These are phyloP conservation scores for Rhododendron griersonianum DNA, from an alignment of 148 eudicot species.

Conservation along the genomic window DNA sequence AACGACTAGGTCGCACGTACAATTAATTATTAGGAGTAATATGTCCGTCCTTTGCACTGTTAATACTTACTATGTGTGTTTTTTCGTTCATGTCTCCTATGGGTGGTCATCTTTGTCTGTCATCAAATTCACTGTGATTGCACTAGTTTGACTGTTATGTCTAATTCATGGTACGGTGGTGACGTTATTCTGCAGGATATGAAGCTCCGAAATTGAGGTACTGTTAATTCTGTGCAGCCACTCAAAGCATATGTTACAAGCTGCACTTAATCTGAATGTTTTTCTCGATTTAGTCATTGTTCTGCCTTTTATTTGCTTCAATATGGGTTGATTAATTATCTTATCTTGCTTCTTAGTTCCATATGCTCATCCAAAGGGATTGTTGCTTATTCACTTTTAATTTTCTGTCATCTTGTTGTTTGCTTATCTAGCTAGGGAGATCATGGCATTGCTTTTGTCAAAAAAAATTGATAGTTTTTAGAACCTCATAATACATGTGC, in stretches of 20 bases:
- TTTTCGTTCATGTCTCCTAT: background rate
- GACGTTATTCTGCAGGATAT: slow-evolving; percentile 35
- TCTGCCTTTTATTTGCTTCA: background rate
- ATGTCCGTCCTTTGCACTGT: background rate
- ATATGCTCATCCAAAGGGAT: background rate
- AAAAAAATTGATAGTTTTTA: background rate
- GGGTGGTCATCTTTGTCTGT: background rate
- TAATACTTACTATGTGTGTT: background rate
- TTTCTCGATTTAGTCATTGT: background rate
- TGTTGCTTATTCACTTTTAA: background rate
- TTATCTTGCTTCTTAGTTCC: background rate
- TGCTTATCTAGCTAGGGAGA: background rate
- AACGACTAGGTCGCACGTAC: background rate
- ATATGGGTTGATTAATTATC: background rate
- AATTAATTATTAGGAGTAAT: background rate
- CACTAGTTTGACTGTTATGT: background rate
- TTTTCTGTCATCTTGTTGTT: background rate
- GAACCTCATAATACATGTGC: background rate
- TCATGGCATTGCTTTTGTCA: background rate
- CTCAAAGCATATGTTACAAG: slow-evolving; percentile 3
- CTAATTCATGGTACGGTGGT: background rate
- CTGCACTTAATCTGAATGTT: slow-evolving; percentile 4
- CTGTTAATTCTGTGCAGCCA: background rate
- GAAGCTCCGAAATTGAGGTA: slow-evolving; percentile 60
- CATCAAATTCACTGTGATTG: background rate